Evolutionary conservation across 2,329 filamentous ascomycete genomes (phyloP).

Genomic region (Rhytidhysteron rufulum): DNA sequence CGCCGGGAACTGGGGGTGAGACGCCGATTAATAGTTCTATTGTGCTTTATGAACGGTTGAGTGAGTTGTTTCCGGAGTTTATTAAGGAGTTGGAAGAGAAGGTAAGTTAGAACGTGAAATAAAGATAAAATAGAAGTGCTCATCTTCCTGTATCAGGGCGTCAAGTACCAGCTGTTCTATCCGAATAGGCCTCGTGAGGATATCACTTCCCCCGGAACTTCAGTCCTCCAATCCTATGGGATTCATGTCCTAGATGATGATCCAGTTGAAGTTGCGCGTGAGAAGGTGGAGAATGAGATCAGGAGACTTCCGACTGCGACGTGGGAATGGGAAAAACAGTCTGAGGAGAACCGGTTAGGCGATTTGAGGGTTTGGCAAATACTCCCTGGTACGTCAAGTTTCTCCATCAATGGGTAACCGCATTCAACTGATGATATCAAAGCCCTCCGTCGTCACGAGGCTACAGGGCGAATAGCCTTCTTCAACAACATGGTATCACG

Average conservation of each 20-base stretch:
- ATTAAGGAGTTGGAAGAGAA: conserved; percentile 7
- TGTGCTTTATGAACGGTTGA: conserved; percentile 8
- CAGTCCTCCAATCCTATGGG: conserved; percentile 11
- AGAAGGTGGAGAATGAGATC: conserved; percentile 8
- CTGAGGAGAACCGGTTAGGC: conserved; percentile 2
- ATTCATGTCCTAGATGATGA: conserved; percentile 8
- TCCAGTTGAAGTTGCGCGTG: conserved; percentile 6
- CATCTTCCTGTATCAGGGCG: too few species aligned
- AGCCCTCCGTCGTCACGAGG: conserved; percentile 3
- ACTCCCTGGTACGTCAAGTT: too few species aligned
- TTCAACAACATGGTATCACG: conserved; percentile 6
- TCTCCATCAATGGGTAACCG: too few species aligned
- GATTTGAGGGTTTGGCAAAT: conserved; percentile 7
- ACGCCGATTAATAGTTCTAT: conserved; percentile 12
- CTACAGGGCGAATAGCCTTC: conserved; percentile 2
- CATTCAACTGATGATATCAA: too few species aligned
- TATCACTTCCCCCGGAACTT: conserved; percentile 6
- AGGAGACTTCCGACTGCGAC: conserved; percentile 8
- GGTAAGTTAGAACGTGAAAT: too few species aligned
- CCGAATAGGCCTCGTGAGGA: conserved; percentile 8
- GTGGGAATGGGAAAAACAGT: conserved; percentile 8
- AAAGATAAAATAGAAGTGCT: too few species aligned
- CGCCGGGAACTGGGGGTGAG: conserved; percentile 9
- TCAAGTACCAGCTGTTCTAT: conserved; percentile 12
- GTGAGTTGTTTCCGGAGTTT: conserved; percentile 9